Conservation (phyloP, 176 grass and related monocot genomes). For the Avena sativa region DNA sequence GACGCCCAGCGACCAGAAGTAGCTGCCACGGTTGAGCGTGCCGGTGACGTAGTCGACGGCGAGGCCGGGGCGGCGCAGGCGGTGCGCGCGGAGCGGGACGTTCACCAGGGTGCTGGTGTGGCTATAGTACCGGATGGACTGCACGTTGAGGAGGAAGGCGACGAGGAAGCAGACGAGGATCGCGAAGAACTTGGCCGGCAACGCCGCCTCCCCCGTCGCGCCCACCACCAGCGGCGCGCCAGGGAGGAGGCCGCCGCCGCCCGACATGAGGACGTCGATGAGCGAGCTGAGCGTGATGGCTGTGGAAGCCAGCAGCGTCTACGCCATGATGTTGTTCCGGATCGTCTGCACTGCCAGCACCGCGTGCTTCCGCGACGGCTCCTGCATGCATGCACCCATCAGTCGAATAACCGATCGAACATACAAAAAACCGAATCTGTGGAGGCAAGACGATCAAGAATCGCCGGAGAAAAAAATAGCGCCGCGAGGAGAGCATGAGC, state of each 20-base stretch:
- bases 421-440: background rate
- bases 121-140: conserved; percentile 88
- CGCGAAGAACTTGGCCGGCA: conserved; percentile 69
- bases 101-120: conserved; percentile 67
- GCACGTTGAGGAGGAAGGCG: conserved; percentile 82
- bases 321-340: conserved; percentile 96
- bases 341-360: conserved; percentile 87
- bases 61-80: conserved; percentile 4
- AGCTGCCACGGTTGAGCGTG: conserved; percentile 56
- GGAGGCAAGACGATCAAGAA: background rate
- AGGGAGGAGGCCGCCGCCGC: background rate
- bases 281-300: conserved; percentile 48
- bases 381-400: conserved; percentile 44
- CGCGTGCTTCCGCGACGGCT: conserved; percentile 62
- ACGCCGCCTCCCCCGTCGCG: background rate
- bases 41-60: conserved; percentile 56
- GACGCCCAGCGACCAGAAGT: conserved; percentile 74
- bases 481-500: background rate
- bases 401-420: background rate
- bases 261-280: too few species aligned
- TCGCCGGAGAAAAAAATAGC: background rate
- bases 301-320: conserved; percentile 74
- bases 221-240: conserved; percentile 57
- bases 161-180: conserved; percentile 84
- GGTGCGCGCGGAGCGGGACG: conserved; percentile 54